Evolutionary conservation across 2,329 filamentous ascomycete genomes (phyloP).

Genomic region (Neopestalotiopsis clavispora): DNA sequence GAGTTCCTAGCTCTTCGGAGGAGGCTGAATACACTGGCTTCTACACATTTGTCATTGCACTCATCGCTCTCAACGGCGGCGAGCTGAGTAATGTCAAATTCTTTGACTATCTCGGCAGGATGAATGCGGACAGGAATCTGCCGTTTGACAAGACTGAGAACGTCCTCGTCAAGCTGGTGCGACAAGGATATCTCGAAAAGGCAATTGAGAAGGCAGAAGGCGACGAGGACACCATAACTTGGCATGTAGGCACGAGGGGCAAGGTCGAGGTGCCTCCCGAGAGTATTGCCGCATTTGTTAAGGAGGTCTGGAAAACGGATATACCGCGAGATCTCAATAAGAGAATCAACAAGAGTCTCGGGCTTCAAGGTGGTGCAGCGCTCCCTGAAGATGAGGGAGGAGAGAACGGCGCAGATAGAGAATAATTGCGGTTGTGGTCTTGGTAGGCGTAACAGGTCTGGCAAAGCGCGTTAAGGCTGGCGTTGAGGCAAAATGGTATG

Average conservation of each 20-base stretch:
- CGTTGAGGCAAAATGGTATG: not conserved
- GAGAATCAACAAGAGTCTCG: slow-evolving; percentile 66
- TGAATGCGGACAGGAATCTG: slow-evolving; percentile 78
- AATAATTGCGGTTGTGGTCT: not conserved
- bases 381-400: slow-evolving; percentile 24
- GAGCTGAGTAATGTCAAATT: slow-evolving; percentile 79
- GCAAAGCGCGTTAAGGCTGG: not conserved
- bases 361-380: slow-evolving; percentile 43
- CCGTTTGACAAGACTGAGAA: slow-evolving; percentile 78
- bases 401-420: slow-evolving; percentile 11
- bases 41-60: slow-evolving; percentile 78
- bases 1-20: slow-evolving; percentile 64
- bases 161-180: slow-evolving; percentile 74
- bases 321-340: slow-evolving; percentile 59
- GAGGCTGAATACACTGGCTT: slow-evolving; percentile 84
- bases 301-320: slow-evolving; percentile 60
- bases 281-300: slow-evolving; percentile 74
- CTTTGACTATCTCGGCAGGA: slow-evolving; percentile 72
- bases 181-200: slow-evolving; percentile 82
- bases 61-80: slow-evolving; percentile 78
- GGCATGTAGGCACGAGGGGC: slow-evolving; percentile 82
- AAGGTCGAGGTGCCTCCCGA: slow-evolving; percentile 83
- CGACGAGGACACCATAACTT: slow-evolving; percentile 80
- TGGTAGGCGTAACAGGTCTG: not conserved
- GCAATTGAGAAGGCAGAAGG: slow-evolving; percentile 68